Evolutionary conservation across 176 grass and related monocot species (phyloP).

Genomic region (Zizania latifolia): DNA sequence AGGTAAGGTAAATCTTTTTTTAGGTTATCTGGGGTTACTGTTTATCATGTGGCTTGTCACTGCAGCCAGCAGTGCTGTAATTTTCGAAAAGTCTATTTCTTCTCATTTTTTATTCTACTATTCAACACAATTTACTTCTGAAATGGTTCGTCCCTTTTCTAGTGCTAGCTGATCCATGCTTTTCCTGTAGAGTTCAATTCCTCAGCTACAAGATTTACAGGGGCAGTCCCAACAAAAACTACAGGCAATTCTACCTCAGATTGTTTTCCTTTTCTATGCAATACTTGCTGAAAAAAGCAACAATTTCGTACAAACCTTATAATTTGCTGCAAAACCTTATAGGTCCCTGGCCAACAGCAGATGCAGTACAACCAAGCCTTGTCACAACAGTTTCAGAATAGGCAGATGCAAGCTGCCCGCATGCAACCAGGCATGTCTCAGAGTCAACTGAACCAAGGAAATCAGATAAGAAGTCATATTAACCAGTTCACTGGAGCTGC

Average conservation of each 20-base stretch:
- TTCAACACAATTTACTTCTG: background rate
- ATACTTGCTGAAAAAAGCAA: background rate
- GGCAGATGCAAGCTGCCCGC: slow-evolving; percentile 60
- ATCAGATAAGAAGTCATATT: slow-evolving; percentile 74
- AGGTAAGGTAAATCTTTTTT: slow-evolving; percentile 35
- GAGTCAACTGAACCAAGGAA: slow-evolving; percentile 82
- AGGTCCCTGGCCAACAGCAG: slow-evolving; percentile 65
- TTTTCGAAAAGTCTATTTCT: background rate
- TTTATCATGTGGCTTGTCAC: background rate
- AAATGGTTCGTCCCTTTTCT: background rate
- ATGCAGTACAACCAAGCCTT: slow-evolving; percentile 83
- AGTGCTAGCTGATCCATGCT: background rate
- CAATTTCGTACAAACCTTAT: slow-evolving; percentile 5
- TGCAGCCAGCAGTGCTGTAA: background rate
- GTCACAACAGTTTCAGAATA: slow-evolving; percentile 84
- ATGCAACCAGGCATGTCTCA: slow-evolving; percentile 78
- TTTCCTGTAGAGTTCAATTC: slow-evolving; percentile 65
- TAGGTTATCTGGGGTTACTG: background rate
- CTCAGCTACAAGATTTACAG: slow-evolving; percentile 87
- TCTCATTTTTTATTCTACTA: background rate
- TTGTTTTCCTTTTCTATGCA: slow-evolving; percentile 11
- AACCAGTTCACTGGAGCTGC: slow-evolving; percentile 72
- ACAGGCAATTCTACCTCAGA: slow-evolving; percentile 45
- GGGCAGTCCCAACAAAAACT: slow-evolving; percentile 84
- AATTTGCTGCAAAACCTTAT: slow-evolving; percentile 22